phyloP scores from a whole-genome alignment of 257 asterid species.

The Thymus quinquecostatus region DNA sequence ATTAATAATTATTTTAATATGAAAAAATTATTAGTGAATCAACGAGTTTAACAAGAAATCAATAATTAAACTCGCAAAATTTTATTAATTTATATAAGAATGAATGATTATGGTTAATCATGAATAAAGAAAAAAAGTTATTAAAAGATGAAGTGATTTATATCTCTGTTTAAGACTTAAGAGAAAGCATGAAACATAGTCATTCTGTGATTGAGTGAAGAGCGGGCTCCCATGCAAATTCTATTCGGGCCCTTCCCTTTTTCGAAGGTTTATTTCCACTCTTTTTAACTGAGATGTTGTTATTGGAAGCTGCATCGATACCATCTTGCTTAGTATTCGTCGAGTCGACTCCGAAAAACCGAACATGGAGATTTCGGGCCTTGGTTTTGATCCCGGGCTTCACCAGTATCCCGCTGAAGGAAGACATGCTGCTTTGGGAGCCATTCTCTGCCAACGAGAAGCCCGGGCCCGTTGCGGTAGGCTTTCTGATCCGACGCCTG shows the following conservation, averaged over 20 bases:
- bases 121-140: neutral
- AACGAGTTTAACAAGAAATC: neutral
- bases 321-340: conserved; percentile 15
- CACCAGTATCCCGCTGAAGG: conserved; percentile 44
- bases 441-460: neutral
- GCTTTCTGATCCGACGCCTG: conserved; percentile 44
- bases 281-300: conserved; percentile 13
- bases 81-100: neutral
- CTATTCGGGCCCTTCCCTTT: conserved; percentile 41
- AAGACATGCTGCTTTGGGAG: conserved; percentile 19
- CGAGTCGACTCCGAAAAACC: conserved; percentile 47
- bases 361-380: conserved; percentile 46
- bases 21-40: neutral
- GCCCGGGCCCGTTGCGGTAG: neutral
- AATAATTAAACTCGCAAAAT: neutral
- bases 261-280: conserved; percentile 4
- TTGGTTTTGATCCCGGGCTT: conserved; percentile 49
- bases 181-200: neutral
- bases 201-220: conserved; percentile 52
- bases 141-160: conserved; percentile 4
- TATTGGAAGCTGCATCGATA: neutral
- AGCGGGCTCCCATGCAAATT: conserved; percentile 59
- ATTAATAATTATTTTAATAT: neutral
- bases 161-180: too few relatives aligned
- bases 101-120: conserved; percentile 19